These are phyloP conservation scores for Fagopyrum esculentum DNA, from an alignment of 148 eudicot genomes.

Conservation along the genomic window DNA sequence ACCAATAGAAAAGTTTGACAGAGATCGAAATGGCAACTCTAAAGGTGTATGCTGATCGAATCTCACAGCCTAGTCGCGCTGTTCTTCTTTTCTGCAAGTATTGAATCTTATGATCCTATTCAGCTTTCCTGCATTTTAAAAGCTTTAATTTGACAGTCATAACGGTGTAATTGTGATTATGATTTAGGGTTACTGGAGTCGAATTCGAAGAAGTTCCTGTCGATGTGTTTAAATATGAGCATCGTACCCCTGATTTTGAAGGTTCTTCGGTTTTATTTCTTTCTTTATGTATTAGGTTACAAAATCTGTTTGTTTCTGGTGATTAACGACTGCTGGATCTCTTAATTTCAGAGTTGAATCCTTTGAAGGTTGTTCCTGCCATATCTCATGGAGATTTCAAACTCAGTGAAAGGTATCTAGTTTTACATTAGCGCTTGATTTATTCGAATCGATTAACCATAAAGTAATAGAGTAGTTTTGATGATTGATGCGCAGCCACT, in stretches of 20 bases:
- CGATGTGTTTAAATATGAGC: conserved; percentile 23
- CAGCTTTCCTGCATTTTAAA: background rate
- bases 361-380: conserved; percentile 34
- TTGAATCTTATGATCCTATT: background rate
- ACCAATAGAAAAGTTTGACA: background rate
- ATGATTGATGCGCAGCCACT: conserved; percentile 18
- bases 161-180: background rate
- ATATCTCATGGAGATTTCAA: conserved; percentile 37
- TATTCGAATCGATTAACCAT: background rate
- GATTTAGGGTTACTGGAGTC: conserved; percentile 29
- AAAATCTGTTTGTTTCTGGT: background rate
- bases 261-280: conserved; percentile 2
- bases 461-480: background rate
- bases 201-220: conserved; percentile 39
- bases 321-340: background rate
- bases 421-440: background rate
- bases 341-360: conserved; percentile 25
- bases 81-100: conserved; percentile 72
- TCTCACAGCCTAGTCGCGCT: conserved; percentile 79
- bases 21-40: conserved; percentile 26
- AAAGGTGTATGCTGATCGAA: conserved; percentile 57
- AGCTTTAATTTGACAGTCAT: background rate
- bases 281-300: no score
- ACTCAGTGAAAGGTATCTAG: conserved; percentile 32
- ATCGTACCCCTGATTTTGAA: conserved; percentile 26